A percentile compares a stretch with the other conserved stretches of the same genome.
Evolutionary conservation across 352 stramenopile genomes (phyloP).

Genomic region (Globisporangium spinosum): DNA sequence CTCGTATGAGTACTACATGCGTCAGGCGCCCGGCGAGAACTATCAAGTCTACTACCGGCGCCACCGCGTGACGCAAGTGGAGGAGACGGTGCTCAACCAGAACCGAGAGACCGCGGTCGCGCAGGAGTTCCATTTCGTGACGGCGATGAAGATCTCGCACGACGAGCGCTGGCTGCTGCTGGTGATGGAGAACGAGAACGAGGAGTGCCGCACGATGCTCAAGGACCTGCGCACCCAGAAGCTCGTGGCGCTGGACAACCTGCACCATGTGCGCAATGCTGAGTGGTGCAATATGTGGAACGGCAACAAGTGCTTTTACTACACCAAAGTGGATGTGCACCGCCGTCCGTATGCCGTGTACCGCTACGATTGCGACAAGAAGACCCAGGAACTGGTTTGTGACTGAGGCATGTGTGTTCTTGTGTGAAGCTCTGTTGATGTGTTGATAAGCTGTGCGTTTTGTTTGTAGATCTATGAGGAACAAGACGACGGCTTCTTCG

Average conservation of each 20-base stretch:
- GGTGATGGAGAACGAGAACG: constrained; percentile 65
- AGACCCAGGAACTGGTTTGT: constrained; percentile 47
- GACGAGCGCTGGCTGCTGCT: constrained; percentile 60
- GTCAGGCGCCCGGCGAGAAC: constrained; percentile 54
- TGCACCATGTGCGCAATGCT: constrained; percentile 60
- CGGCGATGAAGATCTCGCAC: constrained; percentile 71
- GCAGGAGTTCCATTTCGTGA: constrained; percentile 65
- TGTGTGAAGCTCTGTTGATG: not conserved
- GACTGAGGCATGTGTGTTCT: not conserved
- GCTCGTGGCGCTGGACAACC: constrained; percentile 30
- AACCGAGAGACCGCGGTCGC: constrained; percentile 41
- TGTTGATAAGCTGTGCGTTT: not conserved
- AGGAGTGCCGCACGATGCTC: constrained; percentile 53
- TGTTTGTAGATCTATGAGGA: constrained; percentile 69
- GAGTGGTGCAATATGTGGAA: constrained; percentile 45
- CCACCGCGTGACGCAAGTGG: constrained; percentile 21
- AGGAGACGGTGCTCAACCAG: constrained; percentile 75
- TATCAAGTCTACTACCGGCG: constrained; percentile 78
- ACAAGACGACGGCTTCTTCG: constrained; percentile 67
- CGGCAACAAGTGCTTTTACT: constrained; percentile 57
- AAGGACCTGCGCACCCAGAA: constrained; percentile 32
- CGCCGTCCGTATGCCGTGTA: constrained; percentile 63
- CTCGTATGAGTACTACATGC: constrained; percentile 72
- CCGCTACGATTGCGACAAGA: constrained; percentile 47
- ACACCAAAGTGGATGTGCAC: constrained; percentile 63